Conservation (phyloP, 2,329 filamentous ascomycete genomes). For the Colletotrichum sp. region DNA sequence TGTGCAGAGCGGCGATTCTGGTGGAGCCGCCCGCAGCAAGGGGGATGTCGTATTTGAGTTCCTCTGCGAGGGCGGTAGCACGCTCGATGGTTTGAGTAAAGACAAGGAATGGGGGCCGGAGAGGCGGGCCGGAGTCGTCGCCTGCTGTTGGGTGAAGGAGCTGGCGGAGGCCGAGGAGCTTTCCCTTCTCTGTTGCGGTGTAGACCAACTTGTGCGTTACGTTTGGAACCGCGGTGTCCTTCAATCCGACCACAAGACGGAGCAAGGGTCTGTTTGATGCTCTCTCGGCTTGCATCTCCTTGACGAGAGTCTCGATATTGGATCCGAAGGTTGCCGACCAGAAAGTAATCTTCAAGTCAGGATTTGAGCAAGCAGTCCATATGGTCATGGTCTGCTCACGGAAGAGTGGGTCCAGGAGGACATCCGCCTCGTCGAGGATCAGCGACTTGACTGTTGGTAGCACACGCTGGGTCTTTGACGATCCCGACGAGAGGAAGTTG, state of each 20-base stretch:
- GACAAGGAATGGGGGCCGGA: constrained; percentile 89
- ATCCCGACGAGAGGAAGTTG: constrained; percentile 60
- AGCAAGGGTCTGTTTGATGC: constrained; percentile 58
- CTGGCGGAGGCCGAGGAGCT: constrained; percentile 88
- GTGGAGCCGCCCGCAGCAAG: constrained; percentile 82
- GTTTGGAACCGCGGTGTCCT: constrained; percentile 94
- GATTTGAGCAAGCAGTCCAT: constrained; percentile 79
- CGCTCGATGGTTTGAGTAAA: constrained; percentile 97
- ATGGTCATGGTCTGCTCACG: constrained; percentile 85
- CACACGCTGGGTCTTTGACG: constrained; percentile 48
- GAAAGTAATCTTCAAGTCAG: constrained; percentile 75
- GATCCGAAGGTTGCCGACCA: constrained; percentile 99
- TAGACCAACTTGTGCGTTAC: constrained; percentile 89
- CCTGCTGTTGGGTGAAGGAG: constrained; percentile 77
- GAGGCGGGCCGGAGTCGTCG: constrained; percentile 57
- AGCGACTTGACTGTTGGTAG: constrained; percentile 75
- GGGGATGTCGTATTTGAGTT: constrained; percentile 94
- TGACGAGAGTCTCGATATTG: constrained; percentile 81
- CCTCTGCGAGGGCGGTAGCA: constrained; percentile 84
- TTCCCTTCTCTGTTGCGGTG: constrained; percentile 90
- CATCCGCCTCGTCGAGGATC: constrained; percentile 92
- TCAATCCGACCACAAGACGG: constrained; percentile 91
- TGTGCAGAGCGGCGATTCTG: constrained; percentile 89
- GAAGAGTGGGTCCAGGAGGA: constrained; percentile 90
- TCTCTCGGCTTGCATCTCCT: constrained; percentile 67